Evolutionary conservation across 352 stramenopile genomes (phyloP).

Genomic region (Phytophthora palmivora): DNA sequence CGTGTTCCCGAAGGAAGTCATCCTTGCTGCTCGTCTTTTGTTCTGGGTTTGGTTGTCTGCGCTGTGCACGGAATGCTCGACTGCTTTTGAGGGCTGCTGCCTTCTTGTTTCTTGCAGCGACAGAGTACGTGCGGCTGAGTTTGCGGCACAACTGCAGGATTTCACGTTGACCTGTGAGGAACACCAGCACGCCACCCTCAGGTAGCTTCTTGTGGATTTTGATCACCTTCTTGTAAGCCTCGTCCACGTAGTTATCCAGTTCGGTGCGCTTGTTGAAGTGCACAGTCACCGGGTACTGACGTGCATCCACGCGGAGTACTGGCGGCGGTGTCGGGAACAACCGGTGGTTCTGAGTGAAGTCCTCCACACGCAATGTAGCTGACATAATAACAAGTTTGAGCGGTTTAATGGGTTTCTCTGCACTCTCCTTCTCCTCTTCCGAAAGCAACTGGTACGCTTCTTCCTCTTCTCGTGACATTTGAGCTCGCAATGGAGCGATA

Average conservation of each 20-base stretch:
- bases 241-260: constrained; percentile 96
- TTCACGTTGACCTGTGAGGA: constrained; percentile 97
- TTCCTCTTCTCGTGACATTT: constrained; percentile 85
- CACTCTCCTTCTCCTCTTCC: constrained; percentile 44
- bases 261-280: constrained; percentile 99
- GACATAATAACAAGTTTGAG: constrained; percentile 97
- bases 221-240: constrained; percentile 95
- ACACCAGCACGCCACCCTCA: constrained; percentile 96
- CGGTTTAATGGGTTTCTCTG: constrained; percentile 70
- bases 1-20: constrained; percentile 73
- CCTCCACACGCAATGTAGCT: constrained; percentile 96
- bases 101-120: constrained; percentile 49
- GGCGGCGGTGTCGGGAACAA: constrained; percentile 93
- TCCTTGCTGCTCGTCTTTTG: constrained; percentile 38
- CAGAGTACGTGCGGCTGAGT: constrained; percentile 60
- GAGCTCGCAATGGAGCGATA: constrained; percentile 92
- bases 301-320: constrained; percentile 94
- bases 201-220: constrained; percentile 99
- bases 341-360: constrained; percentile 95
- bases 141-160: constrained; percentile 92
- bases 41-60: constrained; percentile 17
- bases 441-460: constrained; percentile 57
- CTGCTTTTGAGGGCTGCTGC: constrained; percentile 28
- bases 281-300: constrained; percentile 97
- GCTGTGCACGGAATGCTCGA: constrained; percentile 31